A percentile compares a stretch with the other conserved stretches of the same genome.
phyloP scores from a whole-genome alignment of 1,139 yeast species.

The Suhomyces panamericanus region DNA sequence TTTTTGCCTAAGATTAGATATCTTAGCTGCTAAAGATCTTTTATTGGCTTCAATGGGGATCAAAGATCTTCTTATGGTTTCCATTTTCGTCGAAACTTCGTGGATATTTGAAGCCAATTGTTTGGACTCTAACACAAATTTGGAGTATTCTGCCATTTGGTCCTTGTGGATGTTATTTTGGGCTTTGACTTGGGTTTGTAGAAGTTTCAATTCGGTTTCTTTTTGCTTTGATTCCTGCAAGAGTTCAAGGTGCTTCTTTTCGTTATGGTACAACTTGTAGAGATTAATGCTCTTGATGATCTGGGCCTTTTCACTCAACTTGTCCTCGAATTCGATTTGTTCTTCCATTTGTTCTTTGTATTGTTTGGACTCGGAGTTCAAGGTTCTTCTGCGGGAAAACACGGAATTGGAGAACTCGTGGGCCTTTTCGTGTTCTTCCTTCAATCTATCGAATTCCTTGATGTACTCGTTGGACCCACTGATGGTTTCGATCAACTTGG shows the following conservation, averaged over 20 bases:
- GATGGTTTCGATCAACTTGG: slow-evolving; percentile 74
- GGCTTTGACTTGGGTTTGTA: slow-evolving; percentile 24
- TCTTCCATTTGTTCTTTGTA: slow-evolving; percentile 76
- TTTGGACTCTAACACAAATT: slow-evolving; percentile 42
- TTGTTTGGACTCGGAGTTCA: slow-evolving; percentile 75
- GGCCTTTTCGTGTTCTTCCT: slow-evolving; percentile 66
- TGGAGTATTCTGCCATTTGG: slow-evolving; percentile 47
- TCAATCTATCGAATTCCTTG: slow-evolving; percentile 65
- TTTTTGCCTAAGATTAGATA: slow-evolving; percentile 51
- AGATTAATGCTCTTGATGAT: slow-evolving; percentile 53
- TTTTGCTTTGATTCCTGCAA: slow-evolving; percentile 26
- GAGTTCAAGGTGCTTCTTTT: slow-evolving; percentile 43
- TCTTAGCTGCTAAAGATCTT: slow-evolving; percentile 47
- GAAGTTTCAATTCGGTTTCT: slow-evolving; percentile 29
- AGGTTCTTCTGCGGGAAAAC: slow-evolving; percentile 69
- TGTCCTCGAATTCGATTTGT: slow-evolving; percentile 65
- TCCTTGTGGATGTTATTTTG: slow-evolving; percentile 32
- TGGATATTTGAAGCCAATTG: slow-evolving; percentile 43
- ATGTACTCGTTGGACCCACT: slow-evolving; percentile 76
- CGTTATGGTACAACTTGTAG: slow-evolving; percentile 69
- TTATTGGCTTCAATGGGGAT: slow-evolving; percentile 60
- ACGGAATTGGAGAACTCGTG: slow-evolving; percentile 65
- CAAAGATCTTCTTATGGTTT: slow-evolving; percentile 47
- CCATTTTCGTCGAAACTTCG: slow-evolving; percentile 41
- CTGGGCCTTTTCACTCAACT: slow-evolving; percentile 48